A percentile compares a stretch with the other conserved stretches of the same genome.
Conservation (phyloP, 257 asterid genomes). For the Cruciata laevipes region DNA sequence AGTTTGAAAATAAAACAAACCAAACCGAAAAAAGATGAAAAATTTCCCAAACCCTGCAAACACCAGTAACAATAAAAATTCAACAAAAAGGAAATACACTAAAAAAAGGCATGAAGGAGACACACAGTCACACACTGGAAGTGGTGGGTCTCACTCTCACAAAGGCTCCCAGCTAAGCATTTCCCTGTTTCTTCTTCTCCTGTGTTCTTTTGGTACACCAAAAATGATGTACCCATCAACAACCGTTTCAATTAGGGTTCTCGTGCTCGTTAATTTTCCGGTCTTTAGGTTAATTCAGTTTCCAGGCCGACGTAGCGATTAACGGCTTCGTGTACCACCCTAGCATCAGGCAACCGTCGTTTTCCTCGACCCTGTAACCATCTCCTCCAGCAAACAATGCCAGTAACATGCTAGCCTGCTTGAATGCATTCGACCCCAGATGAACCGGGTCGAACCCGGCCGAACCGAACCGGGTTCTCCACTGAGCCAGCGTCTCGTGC, state of each 20-base stretch:
- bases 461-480: slow-evolving; percentile 48
- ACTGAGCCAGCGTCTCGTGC: slow-evolving; percentile 71
- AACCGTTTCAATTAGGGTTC: neutral
- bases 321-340: slow-evolving; percentile 94
- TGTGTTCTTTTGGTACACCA: slow-evolving; percentile 11
- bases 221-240: neutral
- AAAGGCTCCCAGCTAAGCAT: slow-evolving; percentile 19
- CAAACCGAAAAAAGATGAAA: neutral
- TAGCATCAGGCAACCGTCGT: slow-evolving; percentile 73
- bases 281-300: slow-evolving; percentile 26
- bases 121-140: slow-evolving; percentile 18
- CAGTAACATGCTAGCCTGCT: slow-evolving; percentile 72
- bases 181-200: slow-evolving; percentile 4
- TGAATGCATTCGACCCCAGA: slow-evolving; percentile 75
- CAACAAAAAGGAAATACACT: neutral
- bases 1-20: slow-evolving; percentile 15
- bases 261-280: neutral
- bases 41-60: slow-evolving; percentile 3
- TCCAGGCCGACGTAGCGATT: slow-evolving; percentile 90
- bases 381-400: slow-evolving; percentile 80
- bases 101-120: neutral
- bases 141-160: slow-evolving; percentile 31
- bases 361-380: slow-evolving; percentile 84
- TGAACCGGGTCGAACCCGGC: slow-evolving; percentile 64
- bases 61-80: neutral